Conservation (phyloP, 23 red algal genomes). For the Agarophyton chilense region DNA sequence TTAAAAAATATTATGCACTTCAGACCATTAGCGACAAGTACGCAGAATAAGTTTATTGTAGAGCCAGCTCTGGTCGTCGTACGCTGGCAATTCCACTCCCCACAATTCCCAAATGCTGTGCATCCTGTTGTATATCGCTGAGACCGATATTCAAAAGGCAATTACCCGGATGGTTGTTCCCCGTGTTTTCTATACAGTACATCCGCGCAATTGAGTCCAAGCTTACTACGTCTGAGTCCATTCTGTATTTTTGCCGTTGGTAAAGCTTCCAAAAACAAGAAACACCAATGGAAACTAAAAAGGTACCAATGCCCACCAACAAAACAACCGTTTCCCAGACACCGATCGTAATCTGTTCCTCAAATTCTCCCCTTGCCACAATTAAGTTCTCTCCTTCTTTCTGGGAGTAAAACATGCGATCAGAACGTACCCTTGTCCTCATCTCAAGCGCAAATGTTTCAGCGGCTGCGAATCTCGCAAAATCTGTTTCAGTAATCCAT, state of each 20-base stretch:
- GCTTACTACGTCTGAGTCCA: background rate
- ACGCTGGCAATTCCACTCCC: no score
- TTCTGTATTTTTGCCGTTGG: background rate
- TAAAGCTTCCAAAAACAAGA: background rate
- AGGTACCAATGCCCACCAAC: background rate
- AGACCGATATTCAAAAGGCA: no score
- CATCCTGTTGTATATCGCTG: no score
- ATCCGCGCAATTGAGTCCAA: background rate
- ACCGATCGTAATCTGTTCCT: background rate
- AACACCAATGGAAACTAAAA: background rate
- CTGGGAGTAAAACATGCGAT: background rate
- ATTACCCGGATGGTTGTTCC: no score
- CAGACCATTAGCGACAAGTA: no score
- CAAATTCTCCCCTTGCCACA: background rate
- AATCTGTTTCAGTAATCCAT: background rate
- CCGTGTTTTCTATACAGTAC: no score
- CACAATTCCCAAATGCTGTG: no score
- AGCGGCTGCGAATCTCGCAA: background rate
- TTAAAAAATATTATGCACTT: no score
- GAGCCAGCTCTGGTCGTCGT: no score
- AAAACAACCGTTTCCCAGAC: background rate
- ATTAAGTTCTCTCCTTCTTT: background rate
- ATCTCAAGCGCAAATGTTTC: background rate
- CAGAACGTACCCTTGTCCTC: constrained; percentile 1
- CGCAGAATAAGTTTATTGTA: no score